These are phyloP conservation scores for Trichoderma sp. DNA, from an alignment of 2,329 filamentous ascomycete species.

Conservation along the genomic window DNA sequence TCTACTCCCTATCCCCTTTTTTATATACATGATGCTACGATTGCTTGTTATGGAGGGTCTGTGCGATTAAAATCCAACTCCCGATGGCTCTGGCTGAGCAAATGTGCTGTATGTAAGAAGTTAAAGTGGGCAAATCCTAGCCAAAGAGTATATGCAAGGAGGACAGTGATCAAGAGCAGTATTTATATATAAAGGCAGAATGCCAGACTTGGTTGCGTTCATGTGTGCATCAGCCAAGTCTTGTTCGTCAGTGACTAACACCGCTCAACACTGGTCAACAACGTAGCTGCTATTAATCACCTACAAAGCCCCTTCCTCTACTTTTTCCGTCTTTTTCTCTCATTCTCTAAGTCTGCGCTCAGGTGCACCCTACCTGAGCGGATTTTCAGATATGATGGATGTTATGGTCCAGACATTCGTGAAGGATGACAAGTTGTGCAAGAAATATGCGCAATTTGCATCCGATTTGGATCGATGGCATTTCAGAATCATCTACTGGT, in stretches of 20 bases:
- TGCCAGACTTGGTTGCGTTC: background rate
- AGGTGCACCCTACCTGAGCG: too few species aligned
- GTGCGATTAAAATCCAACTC: background rate
- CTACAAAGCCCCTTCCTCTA: background rate
- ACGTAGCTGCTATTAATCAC: background rate
- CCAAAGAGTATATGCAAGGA: background rate
- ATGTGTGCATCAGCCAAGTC: background rate
- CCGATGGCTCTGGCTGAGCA: background rate
- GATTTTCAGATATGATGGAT: background rate
- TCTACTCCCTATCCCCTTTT: background rate
- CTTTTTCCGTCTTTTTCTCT: background rate
- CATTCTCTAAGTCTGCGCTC: too few species aligned
- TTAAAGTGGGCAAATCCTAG: background rate
- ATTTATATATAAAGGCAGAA: background rate
- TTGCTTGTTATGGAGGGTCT: constrained; percentile 1
- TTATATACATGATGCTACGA: background rate
- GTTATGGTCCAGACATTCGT: constrained; percentile 10
- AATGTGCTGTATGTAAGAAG: background rate
- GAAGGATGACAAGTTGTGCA: constrained; percentile 38
- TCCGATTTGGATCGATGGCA: constrained; percentile 47
- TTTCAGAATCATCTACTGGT: constrained; percentile 54
- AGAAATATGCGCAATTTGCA: constrained; percentile 51
- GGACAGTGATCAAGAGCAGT: background rate
- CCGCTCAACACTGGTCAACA: background rate
- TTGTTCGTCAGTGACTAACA: background rate